A percentile compares a stretch with the other conserved stretches of the same genome.
Evolutionary conservation across 768 basidiomycete genomes (phyloP).

Genomic region (Inosperma sp.): DNA sequence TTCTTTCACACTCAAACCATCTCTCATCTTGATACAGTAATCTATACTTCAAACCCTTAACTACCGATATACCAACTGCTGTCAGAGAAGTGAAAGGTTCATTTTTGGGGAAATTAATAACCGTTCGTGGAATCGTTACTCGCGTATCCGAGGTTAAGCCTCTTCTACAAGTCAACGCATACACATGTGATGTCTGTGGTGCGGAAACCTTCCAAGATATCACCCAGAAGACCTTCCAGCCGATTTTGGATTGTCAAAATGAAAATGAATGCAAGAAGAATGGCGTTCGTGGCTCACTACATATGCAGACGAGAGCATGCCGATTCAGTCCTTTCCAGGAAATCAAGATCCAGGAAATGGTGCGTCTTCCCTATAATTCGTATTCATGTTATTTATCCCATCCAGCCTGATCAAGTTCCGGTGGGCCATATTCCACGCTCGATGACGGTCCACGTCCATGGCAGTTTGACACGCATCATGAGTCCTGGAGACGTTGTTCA

Average conservation of each 20-base stretch:
- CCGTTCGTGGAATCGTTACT: constrained; percentile 95
- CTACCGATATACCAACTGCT: constrained; percentile 71
- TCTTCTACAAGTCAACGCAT: constrained; percentile 93
- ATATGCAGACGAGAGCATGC: constrained; percentile 98
- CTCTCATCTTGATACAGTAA: constrained; percentile 51
- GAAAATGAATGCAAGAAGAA: constrained; percentile 82
- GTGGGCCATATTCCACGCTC: constrained; percentile 98
- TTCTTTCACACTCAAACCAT: neutral
- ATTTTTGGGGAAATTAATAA: constrained; percentile 90
- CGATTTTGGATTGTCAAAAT: constrained; percentile 85
- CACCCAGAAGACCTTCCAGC: constrained; percentile 83
- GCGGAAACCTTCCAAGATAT: constrained; percentile 99
- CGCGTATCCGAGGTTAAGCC: constrained; percentile 99
- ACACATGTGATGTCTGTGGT: constrained; percentile 97
- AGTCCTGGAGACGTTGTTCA: constrained; percentile 96
- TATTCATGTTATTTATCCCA: constrained; percentile 7
- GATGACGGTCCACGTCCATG: constrained; percentile 95
- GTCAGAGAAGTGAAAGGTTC: constrained; percentile 86
- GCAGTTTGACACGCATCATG: constrained; percentile 83
- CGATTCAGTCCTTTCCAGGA: constrained; percentile 98
- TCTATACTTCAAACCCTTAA: constrained; percentile 87
- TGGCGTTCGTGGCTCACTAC: constrained; percentile 79
- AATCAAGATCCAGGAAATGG: constrained; percentile 99
- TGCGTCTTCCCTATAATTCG: constrained; percentile 27
- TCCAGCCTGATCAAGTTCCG: constrained; percentile 94